A percentile compares a stretch with the other conserved stretches of the same genome.
phyloP scores from a whole-genome alignment of 495 filamentous ascomycete species.

The Hyaloscypha variabilis region DNA sequence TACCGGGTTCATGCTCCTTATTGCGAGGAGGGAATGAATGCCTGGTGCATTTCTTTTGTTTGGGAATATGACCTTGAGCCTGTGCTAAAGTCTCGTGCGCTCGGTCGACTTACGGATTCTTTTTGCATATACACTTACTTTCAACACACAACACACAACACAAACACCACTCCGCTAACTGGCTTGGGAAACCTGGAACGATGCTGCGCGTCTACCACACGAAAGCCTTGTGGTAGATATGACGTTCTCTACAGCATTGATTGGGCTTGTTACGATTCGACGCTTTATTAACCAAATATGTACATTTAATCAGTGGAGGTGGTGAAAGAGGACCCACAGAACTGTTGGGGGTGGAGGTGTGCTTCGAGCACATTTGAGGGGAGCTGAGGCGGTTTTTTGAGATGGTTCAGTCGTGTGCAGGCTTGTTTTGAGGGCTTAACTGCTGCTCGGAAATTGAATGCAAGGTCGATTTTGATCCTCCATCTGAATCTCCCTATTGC shows the following conservation, averaged over 20 bases:
- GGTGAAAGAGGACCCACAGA: neutral
- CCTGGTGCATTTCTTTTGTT: conserved; percentile 23
- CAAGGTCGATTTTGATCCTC: conserved; percentile 28
- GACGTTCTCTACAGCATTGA: conserved; percentile 22
- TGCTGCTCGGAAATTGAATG: conserved; percentile 30
- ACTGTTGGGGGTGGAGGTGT: neutral
- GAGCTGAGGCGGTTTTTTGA: conserved; percentile 11
- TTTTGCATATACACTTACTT: conserved; percentile 24
- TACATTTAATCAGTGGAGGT: conserved; percentile 27
- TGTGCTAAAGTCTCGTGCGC: conserved; percentile 34
- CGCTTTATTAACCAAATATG: conserved; percentile 27
- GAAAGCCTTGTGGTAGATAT: conserved; percentile 8
- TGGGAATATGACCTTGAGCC: conserved; percentile 29
- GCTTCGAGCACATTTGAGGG: neutral
- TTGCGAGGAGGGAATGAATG: conserved; percentile 24
- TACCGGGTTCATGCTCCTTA: conserved; percentile 17
- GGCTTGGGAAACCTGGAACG: conserved; percentile 12
- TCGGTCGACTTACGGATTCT: conserved; percentile 23
- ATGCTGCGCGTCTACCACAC: conserved; percentile 3
- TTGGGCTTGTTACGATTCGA: conserved; percentile 17
- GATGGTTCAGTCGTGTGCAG: conserved; percentile 8
- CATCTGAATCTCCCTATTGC: neutral
- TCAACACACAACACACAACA: conserved; percentile 29
- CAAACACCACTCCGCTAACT: conserved; percentile 23
- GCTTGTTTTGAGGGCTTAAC: conserved; percentile 29